phyloP scores from a whole-genome alignment of 2,329 filamentous ascomycete genomes.

The Alternaria dauci region DNA sequence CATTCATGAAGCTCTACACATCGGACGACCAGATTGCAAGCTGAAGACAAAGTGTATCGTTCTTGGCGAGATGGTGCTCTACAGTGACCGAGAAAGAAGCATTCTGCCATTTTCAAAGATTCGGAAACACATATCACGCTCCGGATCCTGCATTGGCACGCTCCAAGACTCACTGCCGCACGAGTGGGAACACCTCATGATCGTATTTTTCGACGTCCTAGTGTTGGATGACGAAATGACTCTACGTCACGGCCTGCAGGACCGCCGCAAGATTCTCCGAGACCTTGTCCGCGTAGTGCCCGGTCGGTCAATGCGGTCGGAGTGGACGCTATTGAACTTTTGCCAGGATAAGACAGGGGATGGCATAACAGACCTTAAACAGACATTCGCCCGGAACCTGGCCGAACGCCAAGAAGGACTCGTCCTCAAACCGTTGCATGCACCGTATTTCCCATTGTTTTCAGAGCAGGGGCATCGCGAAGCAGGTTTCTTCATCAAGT shows the following conservation, averaged over 20 bases:
- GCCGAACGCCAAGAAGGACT: slow-evolving; percentile 76
- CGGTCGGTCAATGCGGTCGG: slow-evolving; percentile 72
- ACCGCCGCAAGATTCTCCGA: slow-evolving; percentile 68
- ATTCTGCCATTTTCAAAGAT: slow-evolving; percentile 84
- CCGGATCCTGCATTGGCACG: slow-evolving; percentile 73
- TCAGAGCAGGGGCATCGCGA: slow-evolving; percentile 34
- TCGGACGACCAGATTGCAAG: slow-evolving; percentile 66
- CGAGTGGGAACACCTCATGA: slow-evolving; percentile 65
- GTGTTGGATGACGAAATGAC: slow-evolving; percentile 64
- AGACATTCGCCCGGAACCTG: slow-evolving; percentile 71
- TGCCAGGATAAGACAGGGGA: slow-evolving; percentile 30
- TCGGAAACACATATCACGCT: slow-evolving; percentile 78
- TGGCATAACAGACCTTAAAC: slow-evolving; percentile 45
- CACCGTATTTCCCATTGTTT: slow-evolving; percentile 71
- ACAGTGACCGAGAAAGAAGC: slow-evolving; percentile 69
- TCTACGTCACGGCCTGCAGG: slow-evolving; percentile 63
- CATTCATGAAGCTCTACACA: slow-evolving; percentile 70
- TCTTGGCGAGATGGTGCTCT: slow-evolving; percentile 84
- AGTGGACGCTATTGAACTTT: slow-evolving; percentile 74
- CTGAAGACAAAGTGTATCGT: slow-evolving; percentile 75
- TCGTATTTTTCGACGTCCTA: slow-evolving; percentile 69
- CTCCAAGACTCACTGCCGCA: slow-evolving; percentile 71
- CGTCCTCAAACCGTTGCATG: slow-evolving; percentile 77
- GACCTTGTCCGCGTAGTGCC: slow-evolving; percentile 62
- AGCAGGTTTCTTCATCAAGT: slow-evolving; percentile 71